Conservation (phyloP, 257 asterid genomes). For the Capsicum chinense region DNA sequence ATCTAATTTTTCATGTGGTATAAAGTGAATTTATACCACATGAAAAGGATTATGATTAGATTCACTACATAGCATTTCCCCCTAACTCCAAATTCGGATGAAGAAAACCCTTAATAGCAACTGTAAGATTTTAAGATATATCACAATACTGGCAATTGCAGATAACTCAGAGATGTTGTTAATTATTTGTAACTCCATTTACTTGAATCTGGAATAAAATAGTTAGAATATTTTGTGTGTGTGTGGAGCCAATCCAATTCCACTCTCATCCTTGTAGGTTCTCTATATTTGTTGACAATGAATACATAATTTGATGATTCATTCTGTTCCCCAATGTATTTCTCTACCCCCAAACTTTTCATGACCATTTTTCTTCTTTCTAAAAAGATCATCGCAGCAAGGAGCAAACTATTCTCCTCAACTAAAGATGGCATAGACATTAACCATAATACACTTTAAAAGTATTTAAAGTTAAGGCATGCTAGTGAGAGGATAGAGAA, state of each 20-base stretch:
- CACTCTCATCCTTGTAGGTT: not conserved
- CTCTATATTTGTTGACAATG: slow-evolving; percentile 3
- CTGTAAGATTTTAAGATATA: not conserved
- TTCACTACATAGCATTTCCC: not conserved
- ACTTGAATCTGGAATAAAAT: slow-evolving; percentile 17
- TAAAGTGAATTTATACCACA: too few relatives aligned
- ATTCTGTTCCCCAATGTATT: not conserved
- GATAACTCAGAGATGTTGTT: not conserved
- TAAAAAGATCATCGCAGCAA: not conserved
- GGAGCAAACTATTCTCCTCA: not conserved
- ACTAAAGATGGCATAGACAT: not conserved
- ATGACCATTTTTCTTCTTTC: slow-evolving; percentile 10
- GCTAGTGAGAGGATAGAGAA: not conserved
- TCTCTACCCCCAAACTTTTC: slow-evolving; percentile 21
- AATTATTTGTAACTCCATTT: not conserved
- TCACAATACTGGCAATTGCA: not conserved
- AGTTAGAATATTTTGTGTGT: not conserved
- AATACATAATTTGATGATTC: not conserved
- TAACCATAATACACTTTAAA: too few relatives aligned
- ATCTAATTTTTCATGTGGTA: not conserved
- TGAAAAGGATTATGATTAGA: not conserved
- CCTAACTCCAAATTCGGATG: not conserved
- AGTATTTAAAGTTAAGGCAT: not conserved
- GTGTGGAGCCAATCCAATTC: not conserved
- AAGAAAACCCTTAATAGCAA: not conserved